phyloP scores from a whole-genome alignment of 2,329 filamentous ascomycete genomes.

The Orbilia ellipsospora region DNA sequence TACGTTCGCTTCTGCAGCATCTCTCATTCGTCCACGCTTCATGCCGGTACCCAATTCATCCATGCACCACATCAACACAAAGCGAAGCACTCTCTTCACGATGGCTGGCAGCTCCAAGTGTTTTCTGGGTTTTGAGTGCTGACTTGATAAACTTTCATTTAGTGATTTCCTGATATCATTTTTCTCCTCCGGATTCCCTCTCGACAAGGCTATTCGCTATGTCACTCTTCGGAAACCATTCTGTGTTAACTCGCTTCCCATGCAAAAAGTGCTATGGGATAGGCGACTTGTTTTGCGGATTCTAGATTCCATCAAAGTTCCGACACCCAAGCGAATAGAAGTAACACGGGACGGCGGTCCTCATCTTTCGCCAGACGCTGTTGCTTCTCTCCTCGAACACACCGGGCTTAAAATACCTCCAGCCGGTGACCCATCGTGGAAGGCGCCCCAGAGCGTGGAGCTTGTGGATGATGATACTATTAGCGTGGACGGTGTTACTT shows the following conservation, averaged over 20 bases:
- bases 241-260: slow-evolving; percentile 95
- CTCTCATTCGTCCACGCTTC: slow-evolving; percentile 34
- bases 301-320: slow-evolving; percentile 87
- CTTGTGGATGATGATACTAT: slow-evolving; percentile 89
- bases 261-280: slow-evolving; percentile 98
- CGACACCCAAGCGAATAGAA: slow-evolving; percentile 87
- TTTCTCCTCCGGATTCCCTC: slow-evolving; percentile 95
- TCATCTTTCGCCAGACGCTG: slow-evolving; percentile 79
- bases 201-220: slow-evolving; percentile 97
- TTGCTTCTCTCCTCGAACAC: slow-evolving; percentile 80
- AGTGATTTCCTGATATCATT: slow-evolving; percentile 96
- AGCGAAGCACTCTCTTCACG: background rate
- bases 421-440: slow-evolving; percentile 64
- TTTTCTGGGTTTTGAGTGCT: background rate
- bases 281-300: slow-evolving; percentile 87
- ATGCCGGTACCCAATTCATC: slow-evolving; percentile 34
- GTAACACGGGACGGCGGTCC: slow-evolving; percentile 94
- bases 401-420: slow-evolving; percentile 73
- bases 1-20: slow-evolving; percentile 62
- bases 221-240: slow-evolving; percentile 92
- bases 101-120: background rate
- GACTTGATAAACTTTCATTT: slow-evolving; percentile 13
- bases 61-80: slow-evolving; percentile 58
- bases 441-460: slow-evolving; percentile 75
- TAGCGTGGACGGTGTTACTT: slow-evolving; percentile 81